Conservation (phyloP, 2,329 filamentous ascomycete genomes). For the Penicillium sp. region DNA sequence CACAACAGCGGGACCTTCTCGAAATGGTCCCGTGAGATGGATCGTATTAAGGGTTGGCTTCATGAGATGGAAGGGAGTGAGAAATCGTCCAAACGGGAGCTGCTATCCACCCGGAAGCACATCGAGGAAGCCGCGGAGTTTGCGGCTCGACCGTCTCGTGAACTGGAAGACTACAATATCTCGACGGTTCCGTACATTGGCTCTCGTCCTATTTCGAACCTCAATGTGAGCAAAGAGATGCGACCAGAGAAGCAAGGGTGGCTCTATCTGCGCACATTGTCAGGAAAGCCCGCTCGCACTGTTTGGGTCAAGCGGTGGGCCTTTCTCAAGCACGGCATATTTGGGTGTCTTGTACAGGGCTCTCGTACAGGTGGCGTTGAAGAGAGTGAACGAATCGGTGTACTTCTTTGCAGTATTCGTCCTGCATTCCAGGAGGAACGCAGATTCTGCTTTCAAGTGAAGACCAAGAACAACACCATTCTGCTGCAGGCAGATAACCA, state of each 20-base stretch:
- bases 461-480: slow-evolving; percentile 90
- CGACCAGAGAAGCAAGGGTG: slow-evolving; percentile 86
- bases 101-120: slow-evolving; percentile 74
- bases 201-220: slow-evolving; percentile 63
- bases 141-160: slow-evolving; percentile 75
- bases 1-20: slow-evolving; percentile 60
- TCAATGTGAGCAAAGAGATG: slow-evolving; percentile 54
- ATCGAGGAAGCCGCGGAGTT: slow-evolving; percentile 75
- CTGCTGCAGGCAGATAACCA: slow-evolving; percentile 93
- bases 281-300: slow-evolving; percentile 87
- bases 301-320: slow-evolving; percentile 92
- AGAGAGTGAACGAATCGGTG: slow-evolving; percentile 93
- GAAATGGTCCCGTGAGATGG: slow-evolving; percentile 76
- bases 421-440: slow-evolving; percentile 90
- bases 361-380: slow-evolving; percentile 78
- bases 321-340: slow-evolving; percentile 92
- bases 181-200: slow-evolving; percentile 88
- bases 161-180: slow-evolving; percentile 87
- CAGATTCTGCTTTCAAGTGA: slow-evolving; percentile 96
- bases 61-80: slow-evolving; percentile 94
- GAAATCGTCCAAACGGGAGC: slow-evolving; percentile 74
- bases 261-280: slow-evolving; percentile 78
- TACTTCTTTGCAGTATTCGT: slow-evolving; percentile 88
- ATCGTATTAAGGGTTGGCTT: slow-evolving; percentile 87
- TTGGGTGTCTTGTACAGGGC: slow-evolving; percentile 88